Conservation (phyloP, 2,329 filamentous ascomycete species). For the Pseudodiploospora longispora region DNA sequence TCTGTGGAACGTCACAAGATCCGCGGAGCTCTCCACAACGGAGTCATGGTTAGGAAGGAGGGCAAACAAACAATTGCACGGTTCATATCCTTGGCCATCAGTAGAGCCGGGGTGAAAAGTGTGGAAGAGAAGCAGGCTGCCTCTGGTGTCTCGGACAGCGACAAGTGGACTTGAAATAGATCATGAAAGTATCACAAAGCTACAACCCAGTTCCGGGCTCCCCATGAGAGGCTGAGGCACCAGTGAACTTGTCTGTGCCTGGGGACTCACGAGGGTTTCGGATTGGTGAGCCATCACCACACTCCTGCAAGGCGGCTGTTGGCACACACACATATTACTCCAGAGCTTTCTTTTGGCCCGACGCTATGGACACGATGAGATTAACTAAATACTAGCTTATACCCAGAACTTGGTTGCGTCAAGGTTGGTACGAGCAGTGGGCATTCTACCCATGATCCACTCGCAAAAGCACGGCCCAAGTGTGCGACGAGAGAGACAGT, state of each 20-base stretch:
- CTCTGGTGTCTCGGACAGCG: not conserved
- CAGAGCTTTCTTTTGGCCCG: not conserved
- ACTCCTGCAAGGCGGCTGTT: too few species aligned
- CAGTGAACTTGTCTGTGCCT: too few species aligned
- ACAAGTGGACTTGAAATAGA: slow-evolving; percentile 1
- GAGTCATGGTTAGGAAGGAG: slow-evolving; percentile 39
- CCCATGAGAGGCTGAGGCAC: too few species aligned
- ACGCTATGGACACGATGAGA: not conserved
- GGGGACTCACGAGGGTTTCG: too few species aligned
- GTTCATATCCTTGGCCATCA: slow-evolving; percentile 26
- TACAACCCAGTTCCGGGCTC: too few species aligned
- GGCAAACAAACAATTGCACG: slow-evolving; percentile 37
- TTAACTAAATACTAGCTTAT: slow-evolving; percentile 1
- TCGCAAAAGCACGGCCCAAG: slow-evolving; percentile 6
- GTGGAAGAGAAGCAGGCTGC: not conserved
- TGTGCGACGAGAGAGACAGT: slow-evolving; percentile 4
- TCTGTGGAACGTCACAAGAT: slow-evolving; percentile 36
- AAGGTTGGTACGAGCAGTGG: not conserved
- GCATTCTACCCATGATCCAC: slow-evolving; percentile 6
- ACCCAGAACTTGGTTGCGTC: slow-evolving; percentile 4
- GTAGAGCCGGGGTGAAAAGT: slow-evolving; percentile 2
- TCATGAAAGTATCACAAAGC: too few species aligned
- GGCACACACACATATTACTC: not conserved
- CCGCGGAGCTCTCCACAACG: slow-evolving; percentile 47
- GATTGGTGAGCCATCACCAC: too few species aligned